These are phyloP conservation scores for Vicia faba DNA, from an alignment of 306 rosid species.

Conservation along the genomic window DNA sequence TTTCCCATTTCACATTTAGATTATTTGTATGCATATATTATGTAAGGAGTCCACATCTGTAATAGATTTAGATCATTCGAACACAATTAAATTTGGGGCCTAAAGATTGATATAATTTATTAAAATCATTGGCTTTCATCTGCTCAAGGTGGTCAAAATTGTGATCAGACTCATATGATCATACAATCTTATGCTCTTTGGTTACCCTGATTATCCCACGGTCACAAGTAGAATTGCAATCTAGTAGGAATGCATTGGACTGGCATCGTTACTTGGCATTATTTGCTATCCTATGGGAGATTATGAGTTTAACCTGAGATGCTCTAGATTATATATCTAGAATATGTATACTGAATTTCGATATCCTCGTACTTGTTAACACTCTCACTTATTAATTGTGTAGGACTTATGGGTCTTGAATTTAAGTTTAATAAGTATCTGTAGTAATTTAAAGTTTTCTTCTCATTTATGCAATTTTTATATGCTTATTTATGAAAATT, in stretches of 20 bases:
- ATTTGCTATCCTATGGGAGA: not conserved
- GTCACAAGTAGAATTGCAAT: not conserved
- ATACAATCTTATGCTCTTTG: not conserved
- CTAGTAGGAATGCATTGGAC: not conserved
- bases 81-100: not conserved
- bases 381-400: not conserved
- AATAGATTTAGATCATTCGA: not conserved
- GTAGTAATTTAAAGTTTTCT: not conserved
- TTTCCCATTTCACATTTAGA: constrained; percentile 34
- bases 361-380: not conserved
- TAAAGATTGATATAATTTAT: not conserved
- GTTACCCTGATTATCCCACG: not conserved
- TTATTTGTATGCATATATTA: constrained; percentile 24
- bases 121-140: constrained; percentile 6
- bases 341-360: not conserved
- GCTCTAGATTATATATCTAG: not conserved
- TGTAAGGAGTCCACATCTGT: constrained; percentile 6
- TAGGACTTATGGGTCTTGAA: not conserved
- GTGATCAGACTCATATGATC: not conserved
- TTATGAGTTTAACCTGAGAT: not conserved
- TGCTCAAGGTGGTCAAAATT: not conserved
- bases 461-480: not conserved
- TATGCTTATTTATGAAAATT: not conserved
- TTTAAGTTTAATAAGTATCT: not conserved
- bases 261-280: not conserved